Conservation (phyloP, 805 yeast species). For the Wickerhamiella occidentalis region DNA sequence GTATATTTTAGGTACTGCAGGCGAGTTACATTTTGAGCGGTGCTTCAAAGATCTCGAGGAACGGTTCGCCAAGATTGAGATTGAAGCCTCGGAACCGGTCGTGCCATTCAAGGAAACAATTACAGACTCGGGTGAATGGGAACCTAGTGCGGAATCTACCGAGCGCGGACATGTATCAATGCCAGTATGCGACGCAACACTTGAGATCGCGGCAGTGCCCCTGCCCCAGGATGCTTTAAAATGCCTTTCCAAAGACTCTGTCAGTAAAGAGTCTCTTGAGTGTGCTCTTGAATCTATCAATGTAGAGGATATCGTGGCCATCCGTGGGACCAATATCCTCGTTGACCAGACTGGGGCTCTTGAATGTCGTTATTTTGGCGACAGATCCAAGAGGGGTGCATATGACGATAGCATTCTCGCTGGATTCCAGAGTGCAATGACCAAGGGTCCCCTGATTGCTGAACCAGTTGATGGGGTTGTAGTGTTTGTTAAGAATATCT, state of each 20-base stretch:
- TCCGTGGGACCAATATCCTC: conserved; percentile 38
- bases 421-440: conserved; percentile 74
- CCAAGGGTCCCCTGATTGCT: conserved; percentile 77
- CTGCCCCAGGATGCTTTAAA: conserved; percentile 32
- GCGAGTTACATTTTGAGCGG: conserved; percentile 90
- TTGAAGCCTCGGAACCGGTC: conserved; percentile 78
- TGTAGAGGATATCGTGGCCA: not conserved
- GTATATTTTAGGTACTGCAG: conserved; percentile 86
- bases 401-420: conserved; percentile 55
- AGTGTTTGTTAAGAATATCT: conserved; percentile 15
- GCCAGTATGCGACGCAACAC: conserved; percentile 38
- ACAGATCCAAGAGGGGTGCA: conserved; percentile 25
- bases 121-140: conserved; percentile 37
- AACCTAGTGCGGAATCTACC: conserved; percentile 15
- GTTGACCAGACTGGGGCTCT: conserved; percentile 39
- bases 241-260: not conserved
- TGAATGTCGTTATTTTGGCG: conserved; percentile 4
- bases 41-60: conserved; percentile 83
- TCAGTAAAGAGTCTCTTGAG: not conserved
- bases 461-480: conserved; percentile 77
- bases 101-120: conserved; percentile 91
- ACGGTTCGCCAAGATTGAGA: conserved; percentile 83
- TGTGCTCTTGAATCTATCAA: conserved; percentile 26
- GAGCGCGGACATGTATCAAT: conserved; percentile 30
- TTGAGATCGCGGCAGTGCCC: conserved; percentile 39